phyloP scores from a whole-genome alignment of 2,329 filamentous ascomycete species.

The Thelonectria blattea region DNA sequence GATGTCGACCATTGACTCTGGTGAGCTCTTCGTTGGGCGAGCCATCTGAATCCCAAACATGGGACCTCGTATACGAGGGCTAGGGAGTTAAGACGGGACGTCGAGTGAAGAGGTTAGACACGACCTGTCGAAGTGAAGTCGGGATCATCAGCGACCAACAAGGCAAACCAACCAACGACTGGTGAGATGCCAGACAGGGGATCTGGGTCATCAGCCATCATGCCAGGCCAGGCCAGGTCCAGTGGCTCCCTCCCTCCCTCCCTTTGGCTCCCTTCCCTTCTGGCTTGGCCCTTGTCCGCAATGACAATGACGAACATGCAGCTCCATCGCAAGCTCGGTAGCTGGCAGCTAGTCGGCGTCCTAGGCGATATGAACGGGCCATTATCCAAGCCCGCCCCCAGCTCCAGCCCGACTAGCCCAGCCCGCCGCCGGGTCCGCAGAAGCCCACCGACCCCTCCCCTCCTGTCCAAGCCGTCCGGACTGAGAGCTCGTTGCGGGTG shows the following conservation, averaged over 20 bases:
- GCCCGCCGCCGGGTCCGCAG: slow-evolving; percentile 22
- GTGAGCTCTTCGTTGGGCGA: neutral
- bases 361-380: slow-evolving; percentile 35
- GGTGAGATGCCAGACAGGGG: slow-evolving; percentile 1
- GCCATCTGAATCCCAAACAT: neutral
- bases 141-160: neutral
- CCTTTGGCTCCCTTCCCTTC: neutral
- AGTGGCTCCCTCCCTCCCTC: slow-evolving; percentile 12
- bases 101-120: neutral
- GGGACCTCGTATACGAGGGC: neutral
- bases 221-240: neutral
- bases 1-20: neutral
- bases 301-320: slow-evolving; percentile 38
- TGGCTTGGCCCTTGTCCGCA: slow-evolving; percentile 23
- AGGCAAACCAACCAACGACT: neutral
- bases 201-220: neutral
- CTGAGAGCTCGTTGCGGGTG: neutral
- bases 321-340: slow-evolving; percentile 38
- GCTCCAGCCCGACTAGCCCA: slow-evolving; percentile 28
- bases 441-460: slow-evolving; percentile 12
- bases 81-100: neutral
- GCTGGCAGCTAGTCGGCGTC: slow-evolving; percentile 33
- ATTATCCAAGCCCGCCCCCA: slow-evolving; percentile 31
- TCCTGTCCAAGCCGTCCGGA: slow-evolving; percentile 4
- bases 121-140: neutral